These are phyloP conservation scores for Mariannaea elegans DNA, from an alignment of 2,329 filamentous ascomycete species.

Conservation along the genomic window DNA sequence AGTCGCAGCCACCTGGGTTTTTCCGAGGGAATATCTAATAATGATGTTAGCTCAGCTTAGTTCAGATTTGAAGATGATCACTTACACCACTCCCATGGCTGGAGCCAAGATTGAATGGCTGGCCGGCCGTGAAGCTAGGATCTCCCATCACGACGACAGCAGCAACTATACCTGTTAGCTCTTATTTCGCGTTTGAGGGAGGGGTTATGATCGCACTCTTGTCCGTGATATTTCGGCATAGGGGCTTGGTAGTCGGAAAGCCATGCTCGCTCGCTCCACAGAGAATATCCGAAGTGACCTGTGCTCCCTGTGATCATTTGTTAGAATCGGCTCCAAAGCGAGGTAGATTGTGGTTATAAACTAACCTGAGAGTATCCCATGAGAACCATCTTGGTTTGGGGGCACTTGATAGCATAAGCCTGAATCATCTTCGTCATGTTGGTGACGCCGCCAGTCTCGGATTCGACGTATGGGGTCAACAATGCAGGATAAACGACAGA, in stretches of 20 bases:
- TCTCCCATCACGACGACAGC: conserved; percentile 37
- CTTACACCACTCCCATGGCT: conserved; percentile 32
- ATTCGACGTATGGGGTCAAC: conserved; percentile 26
- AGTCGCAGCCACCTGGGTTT: conserved; percentile 24
- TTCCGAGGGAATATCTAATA: conserved; percentile 33
- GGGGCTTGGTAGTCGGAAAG: conserved; percentile 29
- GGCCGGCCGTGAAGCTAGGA: conserved; percentile 31
- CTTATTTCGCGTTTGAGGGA: fast-evolving
- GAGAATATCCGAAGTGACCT: conserved; percentile 33
- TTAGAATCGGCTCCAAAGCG: not conserved
- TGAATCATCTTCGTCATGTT: conserved; percentile 16
- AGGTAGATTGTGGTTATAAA: no score
- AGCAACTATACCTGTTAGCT: conserved; percentile 12
- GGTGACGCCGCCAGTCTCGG: conserved; percentile 30
- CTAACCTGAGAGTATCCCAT: conserved; percentile 36
- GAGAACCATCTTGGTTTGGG: conserved; percentile 31
- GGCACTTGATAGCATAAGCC: conserved; percentile 24
- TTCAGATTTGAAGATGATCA: not conserved
- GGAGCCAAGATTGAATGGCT: conserved; percentile 30
- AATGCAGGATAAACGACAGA: conserved; percentile 31
- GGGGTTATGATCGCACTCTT: conserved; percentile 19
- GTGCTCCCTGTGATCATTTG: conserved; percentile 27
- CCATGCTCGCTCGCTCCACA: conserved; percentile 33
- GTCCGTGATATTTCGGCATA: not conserved
- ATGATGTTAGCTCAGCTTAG: no score